Base-by-base conservation (phyloP, 768 basidiomycete species). In the Fistulinella prunicolor region DNA sequence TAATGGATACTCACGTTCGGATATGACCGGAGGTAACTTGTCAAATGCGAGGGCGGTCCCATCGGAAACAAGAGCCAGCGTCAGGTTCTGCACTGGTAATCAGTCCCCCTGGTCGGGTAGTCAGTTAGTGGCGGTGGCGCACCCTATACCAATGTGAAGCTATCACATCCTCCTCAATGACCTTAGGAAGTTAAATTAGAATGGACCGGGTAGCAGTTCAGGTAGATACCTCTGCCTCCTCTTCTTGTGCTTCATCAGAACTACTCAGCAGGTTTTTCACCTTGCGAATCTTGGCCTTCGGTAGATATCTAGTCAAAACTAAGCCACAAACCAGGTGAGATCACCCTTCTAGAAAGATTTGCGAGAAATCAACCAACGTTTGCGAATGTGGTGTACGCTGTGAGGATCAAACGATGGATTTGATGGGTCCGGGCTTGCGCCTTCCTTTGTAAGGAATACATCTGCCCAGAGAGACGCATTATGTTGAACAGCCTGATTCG, bases 261-360 rank as follows among this genome's bases (percentile, higher is more conserved):
- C 51, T 57, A 10, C 66, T 58, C 17, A 97, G 70, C 12, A 99
- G 79, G 47, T 83, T 93, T 70, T 94, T 90, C 67, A 84, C 84
- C 59, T 89, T 93, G 26, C 93, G 78, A 9, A 78, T 66, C 64
- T 87, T 93, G 19, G 71, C 58, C 58, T 81, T 86, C 6, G 86
- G 79, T 26, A 87, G 57, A 65, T 93, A 94, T n/a, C 89, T 83
- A 2, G 91, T 95, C 54, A 99, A 71, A 23, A 86, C 94, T 96
- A 47, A 7, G 19, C 38, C 22, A 39, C 24, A 30, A 35, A 22
- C 47, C 8, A 29, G 17, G 46, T 54, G 32, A 29, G 47, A 51
- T 46, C 34, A 9, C 28, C 51, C 29, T 17, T 19, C 30, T 35
- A 35, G 19, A 21, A 44, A 29, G 12, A 22, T 24, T 42, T 5